phyloP scores from a whole-genome alignment of 2,329 filamentous ascomycete genomes.

The Chrysosporium queenslandicum region DNA sequence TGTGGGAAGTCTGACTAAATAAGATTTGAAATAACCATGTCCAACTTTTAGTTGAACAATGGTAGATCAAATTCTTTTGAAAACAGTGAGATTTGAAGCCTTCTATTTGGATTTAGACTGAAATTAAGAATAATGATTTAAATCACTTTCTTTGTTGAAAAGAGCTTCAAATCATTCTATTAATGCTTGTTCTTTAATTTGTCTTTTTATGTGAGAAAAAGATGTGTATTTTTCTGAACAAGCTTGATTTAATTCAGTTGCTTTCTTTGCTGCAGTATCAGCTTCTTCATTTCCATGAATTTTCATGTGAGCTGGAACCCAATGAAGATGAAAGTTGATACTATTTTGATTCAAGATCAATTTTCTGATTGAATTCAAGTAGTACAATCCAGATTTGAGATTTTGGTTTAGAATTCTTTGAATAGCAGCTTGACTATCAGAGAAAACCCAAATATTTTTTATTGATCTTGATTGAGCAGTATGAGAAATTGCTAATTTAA shows the following conservation, averaged over 20 bases:
- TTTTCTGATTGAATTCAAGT: background rate
- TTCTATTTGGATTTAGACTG: background rate
- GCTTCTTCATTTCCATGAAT: constrained; percentile 1
- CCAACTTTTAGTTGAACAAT: background rate
- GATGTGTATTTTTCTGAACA: background rate
- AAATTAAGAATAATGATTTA: background rate
- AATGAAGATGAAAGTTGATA: background rate
- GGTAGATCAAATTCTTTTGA: background rate
- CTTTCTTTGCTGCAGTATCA: background rate
- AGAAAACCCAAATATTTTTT: background rate
- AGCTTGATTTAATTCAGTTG: background rate
- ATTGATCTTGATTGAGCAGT: no score
- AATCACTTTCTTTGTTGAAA: background rate
- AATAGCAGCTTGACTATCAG: background rate
- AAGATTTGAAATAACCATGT: constrained; percentile 1
- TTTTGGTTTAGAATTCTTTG: background rate
- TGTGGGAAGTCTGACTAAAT: background rate
- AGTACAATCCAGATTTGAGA: background rate
- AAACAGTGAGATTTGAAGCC: background rate
- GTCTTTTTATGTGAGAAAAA: background rate
- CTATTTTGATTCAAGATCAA: background rate
- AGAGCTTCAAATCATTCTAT: background rate
- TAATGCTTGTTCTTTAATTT: background rate
- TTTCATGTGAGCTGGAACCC: background rate
- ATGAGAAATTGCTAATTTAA: background rate